Evolutionary conservation across 2,329 filamentous ascomycete species (phyloP).

Genomic region (Ophiostoma fasciatum): DNA sequence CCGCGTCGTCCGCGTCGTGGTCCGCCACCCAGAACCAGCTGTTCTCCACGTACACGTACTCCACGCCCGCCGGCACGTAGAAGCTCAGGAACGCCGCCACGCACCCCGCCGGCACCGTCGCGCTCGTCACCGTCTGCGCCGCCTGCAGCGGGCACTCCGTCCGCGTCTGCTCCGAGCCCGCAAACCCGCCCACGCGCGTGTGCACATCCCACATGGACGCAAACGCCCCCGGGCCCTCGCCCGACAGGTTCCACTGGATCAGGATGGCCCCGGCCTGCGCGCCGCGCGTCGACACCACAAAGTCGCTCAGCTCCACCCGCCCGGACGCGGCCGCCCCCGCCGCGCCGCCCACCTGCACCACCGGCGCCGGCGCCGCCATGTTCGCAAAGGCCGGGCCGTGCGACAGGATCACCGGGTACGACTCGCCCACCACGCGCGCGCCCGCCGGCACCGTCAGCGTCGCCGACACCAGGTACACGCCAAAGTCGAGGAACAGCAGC

Average conservation of each 20-base stretch:
- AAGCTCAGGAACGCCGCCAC: conserved; percentile 41
- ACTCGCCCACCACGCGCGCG: conserved; percentile 44
- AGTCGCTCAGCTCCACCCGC: conserved; percentile 58
- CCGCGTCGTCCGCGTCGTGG: conserved; percentile 26
- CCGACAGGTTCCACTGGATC: conserved; percentile 56
- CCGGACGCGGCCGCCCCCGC: conserved; percentile 42
- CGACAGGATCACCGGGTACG: conserved; percentile 35
- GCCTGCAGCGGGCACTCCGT: conserved; percentile 34
- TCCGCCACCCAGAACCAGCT: conserved; percentile 55
- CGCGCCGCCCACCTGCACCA: conserved; percentile 48
- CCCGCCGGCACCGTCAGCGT: conserved; percentile 34
- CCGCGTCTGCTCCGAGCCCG: conserved; percentile 50
- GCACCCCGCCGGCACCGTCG: conserved; percentile 36
- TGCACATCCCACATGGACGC: conserved; percentile 36
- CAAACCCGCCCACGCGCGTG: conserved; percentile 55
- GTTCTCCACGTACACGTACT: conserved; percentile 30
- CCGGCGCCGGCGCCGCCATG: conserved; percentile 43
- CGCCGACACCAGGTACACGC: conserved; percentile 43
- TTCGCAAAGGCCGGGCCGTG: conserved; percentile 43
- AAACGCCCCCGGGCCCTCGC: conserved; percentile 26
- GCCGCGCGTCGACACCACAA: conserved; percentile 52
- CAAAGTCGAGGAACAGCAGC: conserved; percentile 46
- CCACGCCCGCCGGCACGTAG: conserved; percentile 31
- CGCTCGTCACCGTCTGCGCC: conserved; percentile 20
- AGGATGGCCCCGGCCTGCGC: conserved; percentile 54